Base-by-base conservation (phyloP, 1,284 basidiomycete genomes). In the Rhodofomes roseus region DNA sequence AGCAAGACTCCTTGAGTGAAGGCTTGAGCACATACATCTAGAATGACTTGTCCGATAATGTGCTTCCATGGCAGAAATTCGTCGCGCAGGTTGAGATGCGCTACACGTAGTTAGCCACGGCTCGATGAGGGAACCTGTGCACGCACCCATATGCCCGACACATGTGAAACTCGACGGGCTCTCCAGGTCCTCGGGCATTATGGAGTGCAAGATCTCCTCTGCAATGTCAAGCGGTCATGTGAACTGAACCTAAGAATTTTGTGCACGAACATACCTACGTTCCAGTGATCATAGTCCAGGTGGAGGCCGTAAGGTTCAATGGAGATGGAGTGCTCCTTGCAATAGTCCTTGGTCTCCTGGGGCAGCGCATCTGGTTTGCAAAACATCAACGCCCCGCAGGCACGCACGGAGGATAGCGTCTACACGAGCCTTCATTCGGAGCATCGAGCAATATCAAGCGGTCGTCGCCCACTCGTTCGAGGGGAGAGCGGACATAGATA, bases 61-160 rank as follows among this genome's bases (percentile, higher is more conserved):
- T 90, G 76, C 71, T 95, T 95, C 77, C 92, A 98, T 3, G 95
- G 95, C 29, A 97, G 72, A 77, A 95, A 99, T 71, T 96, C 90
- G 29, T 90, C 85, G 61, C 91, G 86, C 25, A 99, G 81, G 71
- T 99, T 99, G 60, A 99, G 76, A 71, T 99, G 97, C 1, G 85
- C 87, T 87, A 27, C 29, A 40, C 3, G 20, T 14, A 27, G 16
- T 29, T 12, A 48, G 46, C 22, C n/a, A 44, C 23, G 5, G 20
- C 36, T 36, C 22, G 22, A 31, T 9, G 23, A 12, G 20, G 6
- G 31, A 31, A 25, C 29, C 8, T 23, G 27, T 14, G 46, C 3
- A 68, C 82, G 59, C 66, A 91, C 93, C 95, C 57, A 99, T 89
- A 73, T 99, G 97, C 0, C 97, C 96, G 1, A 89, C 92, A 59